Evolutionary conservation across 1,284 basidiomycete species (phyloP).

Genomic region (Irpex lacteus): DNA sequence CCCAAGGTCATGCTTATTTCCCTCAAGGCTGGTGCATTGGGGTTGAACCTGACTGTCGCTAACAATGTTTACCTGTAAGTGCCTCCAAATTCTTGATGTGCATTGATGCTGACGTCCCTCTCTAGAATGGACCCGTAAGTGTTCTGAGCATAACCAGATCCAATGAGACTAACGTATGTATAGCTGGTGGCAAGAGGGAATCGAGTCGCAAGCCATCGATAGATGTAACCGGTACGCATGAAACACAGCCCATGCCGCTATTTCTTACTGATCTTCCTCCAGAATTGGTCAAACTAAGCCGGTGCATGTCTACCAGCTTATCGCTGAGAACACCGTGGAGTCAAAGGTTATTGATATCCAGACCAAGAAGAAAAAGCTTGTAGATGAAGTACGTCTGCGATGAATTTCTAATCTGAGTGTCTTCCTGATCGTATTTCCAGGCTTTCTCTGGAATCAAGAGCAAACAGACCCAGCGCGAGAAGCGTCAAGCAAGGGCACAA

Average conservation of each 20-base stretch:
- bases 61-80: conserved; percentile 87
- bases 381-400: conserved; percentile 53
- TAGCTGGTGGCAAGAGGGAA: conserved; percentile 78
- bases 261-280: conserved; percentile 7
- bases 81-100: background rate
- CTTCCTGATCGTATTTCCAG: conserved; percentile 32
- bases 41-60: conserved; percentile 85
- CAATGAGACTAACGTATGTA: conserved; percentile 7
- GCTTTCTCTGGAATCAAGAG: conserved; percentile 77
- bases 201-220: conserved; percentile 88
- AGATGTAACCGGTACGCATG: conserved; percentile 57
- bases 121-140: conserved; percentile 82
- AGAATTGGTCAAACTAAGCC: conserved; percentile 80
- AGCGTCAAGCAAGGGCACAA: conserved; percentile 72
- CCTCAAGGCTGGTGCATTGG: conserved; percentile 80
- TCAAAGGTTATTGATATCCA: conserved; percentile 85
- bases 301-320: conserved; percentile 85
- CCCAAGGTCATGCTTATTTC: conserved; percentile 86
- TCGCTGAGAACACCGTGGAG: conserved; percentile 86
- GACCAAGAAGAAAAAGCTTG: conserved; percentile 70
- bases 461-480: conserved; percentile 66
- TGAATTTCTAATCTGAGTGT: conserved; percentile 1
- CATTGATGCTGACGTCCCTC: conserved; percentile 9
- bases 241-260: conserved; percentile 13
- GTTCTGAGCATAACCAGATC: conserved; percentile 7